These are phyloP conservation scores for Cladophialophora exuberans DNA, from an alignment of 2,329 filamentous ascomycete genomes.

Conservation along the genomic window DNA sequence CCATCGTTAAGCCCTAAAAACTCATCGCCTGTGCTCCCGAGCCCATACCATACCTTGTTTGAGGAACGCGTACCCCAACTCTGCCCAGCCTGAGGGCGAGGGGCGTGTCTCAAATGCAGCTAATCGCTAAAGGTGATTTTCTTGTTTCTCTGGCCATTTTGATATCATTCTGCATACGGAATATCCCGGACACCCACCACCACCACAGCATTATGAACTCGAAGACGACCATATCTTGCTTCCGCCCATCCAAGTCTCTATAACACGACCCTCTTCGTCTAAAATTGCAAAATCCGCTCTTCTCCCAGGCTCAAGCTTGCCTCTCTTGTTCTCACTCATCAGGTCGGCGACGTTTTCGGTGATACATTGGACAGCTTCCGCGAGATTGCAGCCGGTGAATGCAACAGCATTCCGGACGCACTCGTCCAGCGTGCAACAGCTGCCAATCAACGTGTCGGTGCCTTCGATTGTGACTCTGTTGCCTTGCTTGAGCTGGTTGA, in stretches of 20 bases:
- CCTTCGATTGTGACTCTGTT: constrained; percentile 55
- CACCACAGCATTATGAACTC: not conserved
- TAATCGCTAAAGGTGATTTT: too few species aligned
- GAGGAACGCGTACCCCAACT: too few species aligned
- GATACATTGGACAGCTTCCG: constrained; percentile 53
- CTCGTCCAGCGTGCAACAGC: constrained; percentile 55
- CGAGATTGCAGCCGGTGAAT: constrained; percentile 52
- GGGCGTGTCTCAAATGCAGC: too few species aligned
- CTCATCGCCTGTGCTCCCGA: too few species aligned
- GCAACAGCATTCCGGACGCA: constrained; percentile 49
- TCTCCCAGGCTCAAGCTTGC: constrained; percentile 49
- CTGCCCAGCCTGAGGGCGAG: too few species aligned
- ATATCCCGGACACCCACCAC: not conserved
- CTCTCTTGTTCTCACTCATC: constrained; percentile 53
- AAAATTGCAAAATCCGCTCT: constrained; percentile 55
- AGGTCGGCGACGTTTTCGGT: constrained; percentile 55
- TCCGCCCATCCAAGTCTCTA: constrained; percentile 57
- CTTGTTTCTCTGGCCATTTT: too few species aligned
- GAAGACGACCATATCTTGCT: constrained; percentile 48
- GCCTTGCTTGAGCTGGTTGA: constrained; percentile 53
- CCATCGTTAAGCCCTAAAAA: constrained; percentile 7
- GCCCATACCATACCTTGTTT: too few species aligned
- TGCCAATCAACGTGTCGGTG: constrained; percentile 58
- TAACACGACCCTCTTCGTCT: constrained; percentile 49
- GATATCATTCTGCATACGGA: not conserved